phyloP scores from a whole-genome alignment of 1,284 basidiomycete genomes.

The Exobasidium cylindrosporum region DNA sequence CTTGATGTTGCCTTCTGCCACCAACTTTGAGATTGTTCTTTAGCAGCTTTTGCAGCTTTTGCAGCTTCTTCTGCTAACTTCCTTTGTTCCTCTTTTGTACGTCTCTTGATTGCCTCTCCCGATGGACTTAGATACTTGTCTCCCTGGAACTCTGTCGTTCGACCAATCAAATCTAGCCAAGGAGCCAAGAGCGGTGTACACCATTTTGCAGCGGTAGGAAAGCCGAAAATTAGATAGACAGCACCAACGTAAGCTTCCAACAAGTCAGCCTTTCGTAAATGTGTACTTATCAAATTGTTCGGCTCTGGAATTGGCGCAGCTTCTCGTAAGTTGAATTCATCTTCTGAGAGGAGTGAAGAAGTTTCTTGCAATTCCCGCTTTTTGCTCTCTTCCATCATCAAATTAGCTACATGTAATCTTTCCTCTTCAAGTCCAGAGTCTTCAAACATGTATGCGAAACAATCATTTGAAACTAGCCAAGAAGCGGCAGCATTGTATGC shows the following conservation, averaged over 20 bases:
- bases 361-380: not conserved
- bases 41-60: not conserved
- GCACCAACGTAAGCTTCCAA: slow-evolving; percentile 11
- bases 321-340: slow-evolving; percentile 3
- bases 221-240: slow-evolving; percentile 5
- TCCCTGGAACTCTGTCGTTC: not conserved
- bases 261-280: slow-evolving; percentile 4
- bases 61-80: not conserved
- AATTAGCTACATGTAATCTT: not conserved
- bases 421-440: slow-evolving; percentile 2
- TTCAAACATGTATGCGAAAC: not conserved
- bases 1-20: not conserved
- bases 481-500: not conserved
- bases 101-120: not conserved
- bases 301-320: not conserved
- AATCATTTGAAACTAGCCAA: slow-evolving; percentile 11
- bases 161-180: not conserved
- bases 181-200: not conserved
- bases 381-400: slow-evolving; percentile 3
- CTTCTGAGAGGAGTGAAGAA: not conserved
- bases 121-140: not conserved
- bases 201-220: not conserved
- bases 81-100: not conserved
- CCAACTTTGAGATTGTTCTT: no score
- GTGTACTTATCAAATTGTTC: not conserved